These are phyloP conservation scores for Penicillium subrubescens DNA, from an alignment of 495 filamentous ascomycete genomes.

Conservation along the genomic window DNA sequence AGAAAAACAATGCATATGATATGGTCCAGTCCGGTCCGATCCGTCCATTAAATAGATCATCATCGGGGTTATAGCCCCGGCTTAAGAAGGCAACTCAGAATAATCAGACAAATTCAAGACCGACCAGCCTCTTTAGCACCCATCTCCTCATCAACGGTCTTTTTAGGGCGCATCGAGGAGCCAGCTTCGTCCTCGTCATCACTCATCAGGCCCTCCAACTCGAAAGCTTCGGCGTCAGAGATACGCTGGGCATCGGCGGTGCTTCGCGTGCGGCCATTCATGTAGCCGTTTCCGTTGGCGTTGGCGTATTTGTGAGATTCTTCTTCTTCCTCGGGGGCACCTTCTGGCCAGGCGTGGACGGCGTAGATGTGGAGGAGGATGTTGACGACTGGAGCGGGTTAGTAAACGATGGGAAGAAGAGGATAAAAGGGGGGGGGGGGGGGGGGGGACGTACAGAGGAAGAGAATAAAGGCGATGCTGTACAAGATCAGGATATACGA, in stretches of 20 bases:
- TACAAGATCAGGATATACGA: slow-evolving; percentile 90
- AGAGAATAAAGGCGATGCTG: slow-evolving; percentile 86
- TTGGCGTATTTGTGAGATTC: slow-evolving; percentile 24
- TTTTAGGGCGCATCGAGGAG: slow-evolving; percentile 32
- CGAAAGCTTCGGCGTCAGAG: slow-evolving; percentile 84
- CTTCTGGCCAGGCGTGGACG: slow-evolving; percentile 56
- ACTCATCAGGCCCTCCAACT: slow-evolving; percentile 85
- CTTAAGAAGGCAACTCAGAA: neutral
- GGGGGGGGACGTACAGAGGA: slow-evolving; percentile 71
- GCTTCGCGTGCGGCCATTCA: slow-evolving; percentile 59
- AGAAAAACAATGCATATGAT: neutral
- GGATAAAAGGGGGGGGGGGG: neutral
- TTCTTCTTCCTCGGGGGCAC: slow-evolving; percentile 30
- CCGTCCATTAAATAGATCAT: neutral
- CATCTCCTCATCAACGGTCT: slow-evolving; percentile 42
- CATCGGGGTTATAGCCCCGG: neutral
- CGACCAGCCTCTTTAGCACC: slow-evolving; percentile 30
- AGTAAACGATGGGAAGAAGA: neutral
- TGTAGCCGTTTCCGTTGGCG: slow-evolving; percentile 20
- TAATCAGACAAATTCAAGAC: neutral
- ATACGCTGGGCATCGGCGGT: slow-evolving; percentile 53
- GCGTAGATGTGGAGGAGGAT: slow-evolving; percentile 85
- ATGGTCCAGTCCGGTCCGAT: neutral
- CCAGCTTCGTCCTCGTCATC: slow-evolving; percentile 61
- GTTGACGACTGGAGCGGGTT: slow-evolving; percentile 58